phyloP scores from a whole-genome alignment of 352 stramenopile species.

The Thalassiosira mediterranea region DNA sequence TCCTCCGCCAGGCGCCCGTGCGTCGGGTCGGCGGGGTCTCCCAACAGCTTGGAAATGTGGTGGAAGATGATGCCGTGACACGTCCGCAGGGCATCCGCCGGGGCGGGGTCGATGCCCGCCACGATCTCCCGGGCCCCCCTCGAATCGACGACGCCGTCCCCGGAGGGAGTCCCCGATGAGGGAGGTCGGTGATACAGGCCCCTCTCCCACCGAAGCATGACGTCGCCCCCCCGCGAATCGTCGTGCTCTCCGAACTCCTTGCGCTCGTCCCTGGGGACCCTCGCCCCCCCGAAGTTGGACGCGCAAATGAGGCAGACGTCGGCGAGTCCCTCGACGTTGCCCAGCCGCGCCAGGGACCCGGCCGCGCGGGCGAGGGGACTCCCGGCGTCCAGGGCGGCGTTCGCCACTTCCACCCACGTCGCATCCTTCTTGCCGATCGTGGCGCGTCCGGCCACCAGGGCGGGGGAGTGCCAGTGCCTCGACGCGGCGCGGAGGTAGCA shows the following conservation, averaged over 20 bases:
- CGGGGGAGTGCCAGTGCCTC: constrained; percentile 72
- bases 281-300: constrained; percentile 74
- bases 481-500: constrained; percentile 66
- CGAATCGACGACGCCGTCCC: constrained; percentile 1
- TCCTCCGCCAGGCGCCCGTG: constrained; percentile 34
- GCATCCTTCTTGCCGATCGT: constrained; percentile 37
- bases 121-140: constrained; percentile 39
- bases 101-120: constrained; percentile 59
- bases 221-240: constrained; percentile 6
- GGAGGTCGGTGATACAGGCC: constrained; percentile 57
- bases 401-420: constrained; percentile 48
- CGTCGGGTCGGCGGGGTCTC: constrained; percentile 33
- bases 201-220: constrained; percentile 59
- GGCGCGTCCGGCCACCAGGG: constrained; percentile 66
- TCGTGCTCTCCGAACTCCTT: constrained; percentile 44
- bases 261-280: constrained; percentile 34
- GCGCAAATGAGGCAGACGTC: constrained; percentile 80
- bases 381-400: constrained; percentile 54
- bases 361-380: constrained; percentile 75
- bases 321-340: constrained; percentile 64
- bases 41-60: constrained; percentile 69
- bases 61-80: constrained; percentile 80
- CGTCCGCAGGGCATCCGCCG: constrained; percentile 69
- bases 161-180: background rate
- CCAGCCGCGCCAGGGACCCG: constrained; percentile 66